Conservation (phyloP, 306 rosid genomes). For the Medicago arabica region DNA sequence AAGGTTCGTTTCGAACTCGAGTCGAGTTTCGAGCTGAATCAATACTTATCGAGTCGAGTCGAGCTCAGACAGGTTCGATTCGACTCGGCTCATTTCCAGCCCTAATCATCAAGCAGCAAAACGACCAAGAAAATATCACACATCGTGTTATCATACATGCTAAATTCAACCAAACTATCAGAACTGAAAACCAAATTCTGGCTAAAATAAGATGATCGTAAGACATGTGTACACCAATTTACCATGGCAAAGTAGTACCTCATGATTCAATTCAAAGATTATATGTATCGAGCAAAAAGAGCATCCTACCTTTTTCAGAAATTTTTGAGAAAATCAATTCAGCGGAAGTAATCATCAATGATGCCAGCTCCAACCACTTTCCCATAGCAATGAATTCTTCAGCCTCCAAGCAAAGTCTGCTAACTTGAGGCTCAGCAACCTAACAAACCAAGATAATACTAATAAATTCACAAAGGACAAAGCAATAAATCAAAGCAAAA, state of each 20-base stretch:
- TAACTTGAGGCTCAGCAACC: constrained; percentile 89
- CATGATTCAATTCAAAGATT: constrained; percentile 1
- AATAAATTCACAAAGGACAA: constrained; percentile 10
- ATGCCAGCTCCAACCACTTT: constrained; percentile 86
- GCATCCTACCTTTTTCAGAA: constrained; percentile 79
- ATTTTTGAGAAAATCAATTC: constrained; percentile 89
- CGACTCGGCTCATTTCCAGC: too few species aligned
- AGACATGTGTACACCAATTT: background rate
- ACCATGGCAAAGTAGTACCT: background rate
- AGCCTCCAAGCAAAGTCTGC: constrained; percentile 78
- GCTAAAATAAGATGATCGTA: background rate
- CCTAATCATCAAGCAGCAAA: constrained; percentile 33
- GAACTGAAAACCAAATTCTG: background rate
- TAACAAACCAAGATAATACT: constrained; percentile 41
- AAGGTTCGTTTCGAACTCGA: too few species aligned
- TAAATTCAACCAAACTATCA: constrained; percentile 15
- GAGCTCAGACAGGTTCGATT: too few species aligned
- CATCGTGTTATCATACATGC: background rate
- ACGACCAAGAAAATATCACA: constrained; percentile 7
- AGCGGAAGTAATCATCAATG: constrained; percentile 86
- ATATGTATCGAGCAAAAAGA: constrained; percentile 4
- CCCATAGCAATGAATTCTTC: constrained; percentile 67
- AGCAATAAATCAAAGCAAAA: constrained; percentile 10
- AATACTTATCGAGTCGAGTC: too few species aligned
- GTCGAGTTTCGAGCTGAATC: too few species aligned